Conservation (phyloP, 1,139 yeast species). For the Yamadazyma trypodendri region DNA sequence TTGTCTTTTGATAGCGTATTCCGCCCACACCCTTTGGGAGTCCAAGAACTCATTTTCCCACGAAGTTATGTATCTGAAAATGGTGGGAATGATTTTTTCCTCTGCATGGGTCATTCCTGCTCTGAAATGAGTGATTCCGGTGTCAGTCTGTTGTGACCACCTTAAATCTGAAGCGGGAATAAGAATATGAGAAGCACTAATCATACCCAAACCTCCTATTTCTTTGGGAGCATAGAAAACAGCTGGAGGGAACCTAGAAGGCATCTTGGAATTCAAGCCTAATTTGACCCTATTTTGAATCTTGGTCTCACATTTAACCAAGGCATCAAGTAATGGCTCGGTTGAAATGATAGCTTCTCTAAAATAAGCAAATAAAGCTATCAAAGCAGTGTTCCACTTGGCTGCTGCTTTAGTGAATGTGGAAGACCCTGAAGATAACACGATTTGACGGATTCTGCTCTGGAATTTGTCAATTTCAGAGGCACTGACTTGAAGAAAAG, state of each 20-base stretch:
- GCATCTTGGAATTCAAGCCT: conserved; percentile 97
- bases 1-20: conserved; percentile 84
- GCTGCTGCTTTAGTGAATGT: conserved; percentile 94
- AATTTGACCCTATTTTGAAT: conserved; percentile 92
- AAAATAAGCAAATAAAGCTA: conserved; percentile 82
- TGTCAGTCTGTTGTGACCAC: conserved; percentile 92
- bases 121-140: conserved; percentile 92
- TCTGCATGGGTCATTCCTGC: conserved; percentile 89
- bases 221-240: conserved; percentile 98
- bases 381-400: conserved; percentile 93
- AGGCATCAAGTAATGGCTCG: conserved; percentile 68
- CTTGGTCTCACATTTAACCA: conserved; percentile 90
- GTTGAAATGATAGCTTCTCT: conserved; percentile 93
- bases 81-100: conserved; percentile 83
- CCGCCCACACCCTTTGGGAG: conserved; percentile 97
- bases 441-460: conserved; percentile 81
- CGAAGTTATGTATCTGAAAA: conserved; percentile 86
- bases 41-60: conserved; percentile 97
- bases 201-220: conserved; percentile 95
- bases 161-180: conserved; percentile 91
- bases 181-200: conserved; percentile 92
- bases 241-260: conserved; percentile 97
- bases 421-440: conserved; percentile 95
- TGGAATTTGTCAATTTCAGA: conserved; percentile 79
- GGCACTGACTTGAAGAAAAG: conserved; percentile 79